Evolutionary conservation across 805 yeast species (phyloP), one percentile per base, ranked within the genome.

Genomic region (Ogataea nonfermentans): DNA sequence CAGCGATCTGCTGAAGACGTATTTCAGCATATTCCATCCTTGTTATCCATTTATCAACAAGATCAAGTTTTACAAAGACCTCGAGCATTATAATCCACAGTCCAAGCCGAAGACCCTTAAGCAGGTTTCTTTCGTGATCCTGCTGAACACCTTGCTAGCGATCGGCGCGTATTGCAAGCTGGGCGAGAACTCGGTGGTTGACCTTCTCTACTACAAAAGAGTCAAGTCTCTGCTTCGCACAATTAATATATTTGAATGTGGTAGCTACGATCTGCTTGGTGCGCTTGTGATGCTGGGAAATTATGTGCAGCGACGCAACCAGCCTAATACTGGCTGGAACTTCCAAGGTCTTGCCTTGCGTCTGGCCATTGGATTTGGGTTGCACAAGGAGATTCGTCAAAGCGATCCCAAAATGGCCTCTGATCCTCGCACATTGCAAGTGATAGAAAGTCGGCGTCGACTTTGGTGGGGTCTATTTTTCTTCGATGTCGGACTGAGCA

Each of bases 91-190:
- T 61, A 35, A 43, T 63, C 12, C 22, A 8, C 11, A 14, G 17
- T 23, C 37, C 9, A 28, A 11, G 14, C 33, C 42, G 6, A 64
- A 65, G 23, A 58, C 68, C 1, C 63, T 68, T 2, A 53, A 68
- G 24, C 62, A 65, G 29, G 67, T 65, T 19, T 60, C 65, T 5
- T 74, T 77, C 74, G 71, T 71, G 42, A 61, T 76, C 24, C 50
- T 78, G 31, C 52, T 73, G 29, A 69, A 77, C 50, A 67, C 78
- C 0, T 72, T 78, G 0, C 56, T 77, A 14, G 78, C 80, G 2
- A 58, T 78, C n/a, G 84, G 84, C 9, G 68, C 80, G 3, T 77
- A 80, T 76, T 73, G 80, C 49, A 47, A 68, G 17, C 69, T 71
- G 41, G 77, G 76, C 10, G 78, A 74, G 46, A 53, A 64, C 11